Evolutionary conservation across 176 grass and related monocot species (phyloP).

Genomic region (Raddia distichophylla): DNA sequence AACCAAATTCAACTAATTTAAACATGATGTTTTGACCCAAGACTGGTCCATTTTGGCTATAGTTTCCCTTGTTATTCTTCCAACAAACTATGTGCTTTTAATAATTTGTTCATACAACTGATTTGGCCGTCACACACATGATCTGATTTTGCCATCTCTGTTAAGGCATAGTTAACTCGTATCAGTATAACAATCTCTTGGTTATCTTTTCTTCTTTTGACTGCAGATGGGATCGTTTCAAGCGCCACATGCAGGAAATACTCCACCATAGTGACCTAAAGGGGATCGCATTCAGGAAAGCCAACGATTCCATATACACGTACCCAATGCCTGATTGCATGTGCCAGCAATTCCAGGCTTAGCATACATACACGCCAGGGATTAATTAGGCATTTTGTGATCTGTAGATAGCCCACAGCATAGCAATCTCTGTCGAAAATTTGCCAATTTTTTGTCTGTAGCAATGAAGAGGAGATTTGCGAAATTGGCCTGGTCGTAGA

Average conservation of each 20-base stretch:
- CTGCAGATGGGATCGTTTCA: slow-evolving; percentile 93
- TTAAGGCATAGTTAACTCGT: neutral
- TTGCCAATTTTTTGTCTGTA: slow-evolving; percentile 33
- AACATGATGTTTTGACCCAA: slow-evolving; percentile 20
- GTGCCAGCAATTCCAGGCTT: slow-evolving; percentile 55
- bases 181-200: neutral
- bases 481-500: slow-evolving; percentile 19
- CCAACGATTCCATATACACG: slow-evolving; percentile 72
- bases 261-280: slow-evolving; percentile 74
- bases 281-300: slow-evolving; percentile 71
- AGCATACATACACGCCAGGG: slow-evolving; percentile 11
- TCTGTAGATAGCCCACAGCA: slow-evolving; percentile 53
- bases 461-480: slow-evolving; percentile 23
- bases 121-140: slow-evolving; percentile 17
- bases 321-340: slow-evolving; percentile 95
- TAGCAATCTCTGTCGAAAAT: slow-evolving; percentile 27
- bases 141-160: slow-evolving; percentile 15
- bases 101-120: neutral
- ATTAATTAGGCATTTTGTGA: slow-evolving; percentile 39
- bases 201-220: neutral
- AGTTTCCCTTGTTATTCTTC: neutral
- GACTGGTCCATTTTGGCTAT: neutral
- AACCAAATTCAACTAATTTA: neutral
- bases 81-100: neutral
- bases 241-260: slow-evolving; percentile 84